Evolutionary conservation across 371 early-diverging fungal species (phyloP).

Genomic region (Chytridium lagenaria): DNA sequence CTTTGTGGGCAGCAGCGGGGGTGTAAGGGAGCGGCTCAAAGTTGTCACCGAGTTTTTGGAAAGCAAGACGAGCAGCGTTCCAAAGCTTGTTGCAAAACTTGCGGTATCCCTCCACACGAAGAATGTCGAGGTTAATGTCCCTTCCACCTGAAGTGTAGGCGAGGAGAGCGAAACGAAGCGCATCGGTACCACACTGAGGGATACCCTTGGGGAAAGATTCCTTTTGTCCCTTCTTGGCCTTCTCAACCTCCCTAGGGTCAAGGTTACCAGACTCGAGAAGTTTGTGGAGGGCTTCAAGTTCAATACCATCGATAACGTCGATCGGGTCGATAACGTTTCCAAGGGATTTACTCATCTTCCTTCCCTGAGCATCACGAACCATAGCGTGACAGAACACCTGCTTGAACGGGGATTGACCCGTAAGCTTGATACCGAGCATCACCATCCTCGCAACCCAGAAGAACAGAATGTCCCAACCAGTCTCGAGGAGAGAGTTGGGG

Average conservation of each 20-base stretch:
- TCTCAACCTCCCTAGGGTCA: conserved; percentile 90
- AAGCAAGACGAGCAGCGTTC: conserved; percentile 96
- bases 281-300: conserved; percentile 74
- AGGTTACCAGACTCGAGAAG: conserved; percentile 88
- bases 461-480: conserved; percentile 99
- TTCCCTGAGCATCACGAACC: conserved; percentile 99
- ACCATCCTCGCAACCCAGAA: conserved; percentile 99
- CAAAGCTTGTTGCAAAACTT: conserved; percentile 99
- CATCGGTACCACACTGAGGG: conserved; percentile 99
- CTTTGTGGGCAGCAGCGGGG: conserved; percentile 56
- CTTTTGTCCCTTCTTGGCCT: conserved; percentile 86
- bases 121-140: conserved; percentile 97
- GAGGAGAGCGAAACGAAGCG: conserved; percentile 96
- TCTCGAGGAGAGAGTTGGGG: conserved; percentile 95
- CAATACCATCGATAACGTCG: conserved; percentile 96
- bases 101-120: conserved; percentile 97
- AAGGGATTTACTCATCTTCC: conserved; percentile 99
- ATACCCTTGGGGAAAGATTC: conserved; percentile 98
- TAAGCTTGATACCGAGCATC: conserved; percentile 96
- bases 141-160: conserved; percentile 91
- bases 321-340: conserved; percentile 99
- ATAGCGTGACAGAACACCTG: conserved; percentile 97
- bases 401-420: conserved; percentile 94
- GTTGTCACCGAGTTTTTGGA: conserved; percentile 87
- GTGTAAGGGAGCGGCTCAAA: conserved; percentile 62